These are phyloP conservation scores for Emericellopsis cladophorae DNA, from an alignment of 2,329 filamentous ascomycete species.

Conservation along the genomic window DNA sequence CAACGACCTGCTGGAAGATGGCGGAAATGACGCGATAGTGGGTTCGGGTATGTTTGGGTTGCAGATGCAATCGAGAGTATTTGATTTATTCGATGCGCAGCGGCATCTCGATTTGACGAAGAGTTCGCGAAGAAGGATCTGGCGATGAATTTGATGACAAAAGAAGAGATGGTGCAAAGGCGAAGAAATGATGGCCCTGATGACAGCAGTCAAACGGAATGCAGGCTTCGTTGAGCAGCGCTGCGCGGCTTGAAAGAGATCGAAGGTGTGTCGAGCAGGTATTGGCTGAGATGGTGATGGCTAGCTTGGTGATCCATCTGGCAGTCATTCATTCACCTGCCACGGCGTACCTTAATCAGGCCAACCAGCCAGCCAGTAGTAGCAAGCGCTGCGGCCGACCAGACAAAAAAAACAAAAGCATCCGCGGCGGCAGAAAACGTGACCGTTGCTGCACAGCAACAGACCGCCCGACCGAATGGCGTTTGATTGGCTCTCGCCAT, in stretches of 20 bases:
- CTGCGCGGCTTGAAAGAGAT: background rate
- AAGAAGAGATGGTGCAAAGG: no score
- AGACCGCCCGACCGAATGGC: no score
- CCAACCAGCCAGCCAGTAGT: no score
- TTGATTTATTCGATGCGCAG: background rate
- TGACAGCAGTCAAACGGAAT: no score
- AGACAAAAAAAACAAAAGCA: background rate
- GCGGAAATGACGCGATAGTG: background rate
- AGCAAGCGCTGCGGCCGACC: no score
- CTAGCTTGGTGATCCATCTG: background rate
- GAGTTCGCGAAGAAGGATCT: background rate
- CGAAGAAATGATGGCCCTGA: no score
- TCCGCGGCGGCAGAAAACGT: no score
- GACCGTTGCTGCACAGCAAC: no score
- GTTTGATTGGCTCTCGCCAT: background rate
- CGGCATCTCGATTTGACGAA: background rate
- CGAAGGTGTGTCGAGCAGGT: constrained; percentile 3
- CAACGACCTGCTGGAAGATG: background rate
- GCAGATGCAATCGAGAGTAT: background rate
- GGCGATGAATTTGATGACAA: no score
- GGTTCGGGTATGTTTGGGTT: background rate
- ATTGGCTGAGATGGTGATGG: constrained; percentile 2
- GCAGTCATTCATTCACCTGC: no score
- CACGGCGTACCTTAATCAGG: no score
- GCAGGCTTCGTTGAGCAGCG: no score